Conservation (phyloP, 768 basidiomycete genomes). For the Phaeotremella skinneri region DNA sequence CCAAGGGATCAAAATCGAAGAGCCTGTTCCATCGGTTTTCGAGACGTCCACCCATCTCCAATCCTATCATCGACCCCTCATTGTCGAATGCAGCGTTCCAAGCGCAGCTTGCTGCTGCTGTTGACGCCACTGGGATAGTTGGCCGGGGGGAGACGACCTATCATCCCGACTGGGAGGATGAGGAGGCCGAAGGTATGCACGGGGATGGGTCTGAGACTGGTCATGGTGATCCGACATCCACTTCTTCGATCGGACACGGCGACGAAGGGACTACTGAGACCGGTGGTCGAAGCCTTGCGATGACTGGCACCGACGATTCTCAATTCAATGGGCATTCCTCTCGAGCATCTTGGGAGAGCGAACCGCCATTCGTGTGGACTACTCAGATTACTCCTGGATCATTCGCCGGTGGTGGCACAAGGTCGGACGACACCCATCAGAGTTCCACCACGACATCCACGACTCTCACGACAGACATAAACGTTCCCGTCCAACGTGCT, state of each 20-base stretch:
- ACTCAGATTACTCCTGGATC: conserved; percentile 15
- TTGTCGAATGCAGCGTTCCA: conserved; percentile 39
- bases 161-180: conserved; percentile 11
- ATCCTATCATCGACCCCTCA: conserved; percentile 33
- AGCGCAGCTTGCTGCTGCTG: conserved; percentile 35
- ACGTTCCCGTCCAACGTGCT: conserved; percentile 22
- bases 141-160: conserved; percentile 17
- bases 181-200: conserved; percentile 6
- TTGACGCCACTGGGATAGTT: conserved; percentile 35
- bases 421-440: conserved; percentile 16
- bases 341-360: conserved; percentile 42
- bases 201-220: not conserved
- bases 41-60: conserved; percentile 21
- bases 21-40: not conserved
- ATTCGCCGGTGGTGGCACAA: conserved; percentile 7
- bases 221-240: conserved; percentile 16
- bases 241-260: conserved; percentile 9
- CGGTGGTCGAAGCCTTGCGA: conserved; percentile 8
- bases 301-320: conserved; percentile 18
- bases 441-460: conserved; percentile 1
- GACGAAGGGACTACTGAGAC: conserved; percentile 11
- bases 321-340: conserved; percentile 18
- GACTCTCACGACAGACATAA: conserved; percentile 5
- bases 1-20: not conserved
- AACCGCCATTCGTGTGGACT: conserved; percentile 40